phyloP scores from a whole-genome alignment of 139 green algal species.

The Chara braunii region DNA sequence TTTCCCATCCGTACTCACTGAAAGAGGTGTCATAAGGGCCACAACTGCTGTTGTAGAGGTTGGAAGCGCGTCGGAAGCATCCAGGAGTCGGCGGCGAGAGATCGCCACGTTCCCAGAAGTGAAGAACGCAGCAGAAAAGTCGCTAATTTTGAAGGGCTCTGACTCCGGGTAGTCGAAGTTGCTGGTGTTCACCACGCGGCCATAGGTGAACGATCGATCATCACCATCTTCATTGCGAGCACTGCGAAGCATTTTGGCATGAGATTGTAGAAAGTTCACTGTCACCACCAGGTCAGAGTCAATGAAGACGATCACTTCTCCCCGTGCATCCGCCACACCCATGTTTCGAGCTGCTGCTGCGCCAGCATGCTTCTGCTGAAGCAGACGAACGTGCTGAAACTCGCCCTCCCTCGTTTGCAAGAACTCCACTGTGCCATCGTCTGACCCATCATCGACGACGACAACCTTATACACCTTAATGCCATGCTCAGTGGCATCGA shows the following conservation, averaged over 20 bases:
- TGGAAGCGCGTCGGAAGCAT: background rate
- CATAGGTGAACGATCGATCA: slow-evolving; percentile 41
- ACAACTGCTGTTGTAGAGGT: background rate
- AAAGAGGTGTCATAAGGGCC: slow-evolving; percentile 45
- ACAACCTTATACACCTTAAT: slow-evolving; percentile 40
- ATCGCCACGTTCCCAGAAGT: slow-evolving; percentile 47
- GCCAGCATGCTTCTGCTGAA: slow-evolving; percentile 33
- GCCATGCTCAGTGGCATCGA: background rate
- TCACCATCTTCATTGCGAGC: slow-evolving; percentile 9
- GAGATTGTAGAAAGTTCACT: slow-evolving; percentile 11
- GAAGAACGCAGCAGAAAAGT: slow-evolving; percentile 47
- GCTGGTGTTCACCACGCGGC: slow-evolving; percentile 40
- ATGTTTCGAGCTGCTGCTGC: slow-evolving; percentile 32
- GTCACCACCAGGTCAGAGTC: slow-evolving; percentile 45
- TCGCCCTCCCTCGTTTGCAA: background rate
- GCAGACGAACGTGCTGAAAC: slow-evolving; percentile 27
- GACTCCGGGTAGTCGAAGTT: slow-evolving; percentile 42
- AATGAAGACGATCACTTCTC: slow-evolving; percentile 41
- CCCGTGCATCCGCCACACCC: slow-evolving; percentile 13
- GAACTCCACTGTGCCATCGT: slow-evolving; percentile 31
- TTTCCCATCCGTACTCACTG: slow-evolving; percentile 45
- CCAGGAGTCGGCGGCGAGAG: slow-evolving; percentile 12
- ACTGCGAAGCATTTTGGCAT: background rate
- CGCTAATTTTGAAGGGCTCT: slow-evolving; percentile 38
- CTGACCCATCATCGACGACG: slow-evolving; percentile 43